These are phyloP conservation scores for Rhododendron vialii DNA, from an alignment of 148 eudicot genomes.

Conservation along the genomic window DNA sequence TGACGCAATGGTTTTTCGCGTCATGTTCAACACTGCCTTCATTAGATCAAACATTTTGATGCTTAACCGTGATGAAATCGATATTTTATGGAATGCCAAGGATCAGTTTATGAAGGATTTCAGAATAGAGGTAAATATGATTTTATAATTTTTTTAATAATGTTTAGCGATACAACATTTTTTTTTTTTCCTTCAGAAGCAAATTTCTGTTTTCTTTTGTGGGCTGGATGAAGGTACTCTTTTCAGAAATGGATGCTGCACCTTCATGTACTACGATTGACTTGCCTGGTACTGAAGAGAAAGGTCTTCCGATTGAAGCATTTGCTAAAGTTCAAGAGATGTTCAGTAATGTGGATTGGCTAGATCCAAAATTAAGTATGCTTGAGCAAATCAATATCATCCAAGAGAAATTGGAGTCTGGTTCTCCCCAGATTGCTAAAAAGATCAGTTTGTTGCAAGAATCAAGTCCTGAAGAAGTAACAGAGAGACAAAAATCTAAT, in stretches of 20 bases:
- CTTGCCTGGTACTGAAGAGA: slow-evolving; percentile 40
- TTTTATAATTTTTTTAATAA: slow-evolving; percentile 1
- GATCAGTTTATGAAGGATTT: slow-evolving; percentile 63
- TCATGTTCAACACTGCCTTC: slow-evolving; percentile 87
- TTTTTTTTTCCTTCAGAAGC: background rate
- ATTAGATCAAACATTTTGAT: slow-evolving; percentile 80
- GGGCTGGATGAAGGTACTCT: slow-evolving; percentile 49
- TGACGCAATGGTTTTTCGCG: slow-evolving; percentile 71
- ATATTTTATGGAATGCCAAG: slow-evolving; percentile 60
- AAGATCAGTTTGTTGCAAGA: slow-evolving; percentile 20
- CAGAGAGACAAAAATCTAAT: slow-evolving; percentile 1
- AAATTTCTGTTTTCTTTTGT: slow-evolving; percentile 1
- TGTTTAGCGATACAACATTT: background rate
- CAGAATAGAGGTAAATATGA: slow-evolving; percentile 58
- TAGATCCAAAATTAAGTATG: slow-evolving; percentile 34
- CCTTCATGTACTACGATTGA: slow-evolving; percentile 28
- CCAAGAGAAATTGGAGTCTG: slow-evolving; percentile 38
- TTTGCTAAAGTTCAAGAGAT: slow-evolving; percentile 63
- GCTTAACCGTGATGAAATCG: slow-evolving; percentile 76
- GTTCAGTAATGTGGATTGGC: slow-evolving; percentile 64
- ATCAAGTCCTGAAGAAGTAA: slow-evolving; percentile 16
- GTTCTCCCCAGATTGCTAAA: slow-evolving; percentile 18
- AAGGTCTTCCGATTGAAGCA: slow-evolving; percentile 75
- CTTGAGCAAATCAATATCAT: slow-evolving; percentile 38
- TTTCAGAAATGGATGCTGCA: slow-evolving; percentile 66